phyloP scores from a whole-genome alignment of 2,329 filamentous ascomycete species.

The Fusarium haematococcum region DNA sequence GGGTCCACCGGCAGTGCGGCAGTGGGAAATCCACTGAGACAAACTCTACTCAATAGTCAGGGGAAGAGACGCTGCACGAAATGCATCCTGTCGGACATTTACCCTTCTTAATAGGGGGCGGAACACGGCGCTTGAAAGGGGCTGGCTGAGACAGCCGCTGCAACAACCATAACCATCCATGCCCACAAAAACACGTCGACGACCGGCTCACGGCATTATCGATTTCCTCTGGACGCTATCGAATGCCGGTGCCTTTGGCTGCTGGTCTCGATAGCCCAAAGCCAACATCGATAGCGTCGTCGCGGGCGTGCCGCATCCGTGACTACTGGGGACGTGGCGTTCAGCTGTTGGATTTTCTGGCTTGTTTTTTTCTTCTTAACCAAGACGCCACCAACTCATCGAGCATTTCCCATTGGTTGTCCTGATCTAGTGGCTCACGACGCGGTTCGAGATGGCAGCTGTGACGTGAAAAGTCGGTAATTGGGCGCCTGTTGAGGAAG shows the following conservation, averaged over 20 bases:
- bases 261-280: background rate
- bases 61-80: background rate
- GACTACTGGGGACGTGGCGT: background rate
- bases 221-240: background rate
- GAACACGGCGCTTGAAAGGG: background rate
- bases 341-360: background rate
- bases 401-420: background rate
- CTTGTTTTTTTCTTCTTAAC: background rate
- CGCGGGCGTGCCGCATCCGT: background rate
- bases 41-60: background rate
- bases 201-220: background rate
- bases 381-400: background rate
- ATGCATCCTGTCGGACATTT: background rate
- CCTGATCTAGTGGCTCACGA: background rate
- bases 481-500: background rate
- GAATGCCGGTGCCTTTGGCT: background rate
- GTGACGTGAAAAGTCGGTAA: background rate
- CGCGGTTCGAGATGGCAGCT: background rate
- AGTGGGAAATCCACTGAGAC: background rate
- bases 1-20: background rate
- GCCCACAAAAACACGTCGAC: background rate
- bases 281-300: background rate
- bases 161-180: background rate
- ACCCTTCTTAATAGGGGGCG: background rate
- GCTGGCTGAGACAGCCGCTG: background rate